Percentiles rank a stretch among this genome's conserved stretches.
Conservation (phyloP, 805 yeast genomes). For the Candida quercuum region DNA sequence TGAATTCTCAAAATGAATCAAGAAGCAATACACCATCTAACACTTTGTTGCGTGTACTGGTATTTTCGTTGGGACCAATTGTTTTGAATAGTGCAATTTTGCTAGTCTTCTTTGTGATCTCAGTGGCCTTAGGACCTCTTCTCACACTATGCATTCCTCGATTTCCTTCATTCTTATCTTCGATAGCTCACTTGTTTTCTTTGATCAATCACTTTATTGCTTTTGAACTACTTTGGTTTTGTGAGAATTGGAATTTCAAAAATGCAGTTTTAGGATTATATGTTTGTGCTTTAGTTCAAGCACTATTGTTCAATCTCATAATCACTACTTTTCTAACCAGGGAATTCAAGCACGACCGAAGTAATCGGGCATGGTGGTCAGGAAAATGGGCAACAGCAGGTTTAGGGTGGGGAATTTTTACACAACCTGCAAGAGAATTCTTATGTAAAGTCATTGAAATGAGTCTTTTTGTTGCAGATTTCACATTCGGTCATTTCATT, state of each 20-base stretch:
- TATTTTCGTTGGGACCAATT: slow-evolving; percentile 45
- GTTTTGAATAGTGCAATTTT: slow-evolving; percentile 36
- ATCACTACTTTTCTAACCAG: slow-evolving; percentile 43
- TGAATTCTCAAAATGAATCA: slow-evolving; percentile 47
- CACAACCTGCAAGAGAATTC: slow-evolving; percentile 55
- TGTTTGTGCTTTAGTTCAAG: slow-evolving; percentile 42
- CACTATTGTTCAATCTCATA: slow-evolving; percentile 41
- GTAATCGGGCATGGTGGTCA: slow-evolving; percentile 68
- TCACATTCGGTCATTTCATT: slow-evolving; percentile 47
- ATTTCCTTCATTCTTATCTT: slow-evolving; percentile 48
- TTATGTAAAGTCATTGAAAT: slow-evolving; percentile 53
- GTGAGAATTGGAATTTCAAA: slow-evolving; percentile 52
- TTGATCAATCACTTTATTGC: slow-evolving; percentile 41
- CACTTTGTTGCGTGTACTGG: slow-evolving; percentile 36
- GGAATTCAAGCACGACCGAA: slow-evolving; percentile 47
- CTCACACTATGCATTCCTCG: slow-evolving; percentile 31
- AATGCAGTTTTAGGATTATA: slow-evolving; percentile 51
- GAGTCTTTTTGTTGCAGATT: slow-evolving; percentile 51
- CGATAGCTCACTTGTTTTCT: slow-evolving; percentile 41
- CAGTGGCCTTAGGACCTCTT: slow-evolving; percentile 44
- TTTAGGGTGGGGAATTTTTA: slow-evolving; percentile 45
- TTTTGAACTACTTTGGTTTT: slow-evolving; percentile 49
- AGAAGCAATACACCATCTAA: slow-evolving; percentile 31
- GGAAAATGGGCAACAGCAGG: slow-evolving; percentile 59
- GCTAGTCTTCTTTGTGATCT: slow-evolving; percentile 33